Conservation (phyloP, 495 filamentous ascomycete genomes). For the Penicillium tannophilum region DNA sequence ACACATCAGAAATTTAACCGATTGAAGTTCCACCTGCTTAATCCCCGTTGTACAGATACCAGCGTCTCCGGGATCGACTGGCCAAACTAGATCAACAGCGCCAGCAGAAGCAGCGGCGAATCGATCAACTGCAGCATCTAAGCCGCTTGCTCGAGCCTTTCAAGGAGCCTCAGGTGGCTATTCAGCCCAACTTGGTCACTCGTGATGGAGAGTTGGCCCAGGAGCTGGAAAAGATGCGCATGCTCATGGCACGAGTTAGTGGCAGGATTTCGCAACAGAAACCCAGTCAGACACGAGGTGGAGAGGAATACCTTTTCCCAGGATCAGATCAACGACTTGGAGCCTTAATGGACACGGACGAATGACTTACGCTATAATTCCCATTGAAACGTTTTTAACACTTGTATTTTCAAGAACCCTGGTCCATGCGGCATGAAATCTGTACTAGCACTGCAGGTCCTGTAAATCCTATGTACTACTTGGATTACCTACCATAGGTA, state of each 20-base stretch:
- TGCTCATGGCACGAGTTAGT: slow-evolving; percentile 71
- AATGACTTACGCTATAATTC: slow-evolving; percentile 35
- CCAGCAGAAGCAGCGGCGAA: slow-evolving; percentile 52
- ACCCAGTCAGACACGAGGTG: slow-evolving; percentile 19
- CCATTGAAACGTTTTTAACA: slow-evolving; percentile 1
- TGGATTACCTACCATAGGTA: background rate
- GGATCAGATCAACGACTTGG: slow-evolving; percentile 39
- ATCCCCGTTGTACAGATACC: slow-evolving; percentile 52
- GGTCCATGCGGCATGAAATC: slow-evolving; percentile 11
- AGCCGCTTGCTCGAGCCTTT: slow-evolving; percentile 63
- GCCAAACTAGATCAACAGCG: slow-evolving; percentile 54
- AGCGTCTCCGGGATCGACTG: slow-evolving; percentile 54
- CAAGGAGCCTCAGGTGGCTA: slow-evolving; percentile 51
- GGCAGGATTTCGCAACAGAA: slow-evolving; percentile 54
- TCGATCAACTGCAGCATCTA: slow-evolving; percentile 59
- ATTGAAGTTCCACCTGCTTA: slow-evolving; percentile 32
- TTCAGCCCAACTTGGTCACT: slow-evolving; percentile 79
- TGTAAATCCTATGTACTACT: slow-evolving; percentile 5
- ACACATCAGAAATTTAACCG: slow-evolving; percentile 13
- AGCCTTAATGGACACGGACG: slow-evolving; percentile 33
- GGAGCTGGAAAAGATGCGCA: slow-evolving; percentile 76
- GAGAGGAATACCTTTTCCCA: slow-evolving; percentile 28
- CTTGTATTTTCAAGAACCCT: slow-evolving; percentile 11
- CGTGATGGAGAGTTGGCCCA: slow-evolving; percentile 70
- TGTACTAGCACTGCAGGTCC: slow-evolving; percentile 9